Percentiles rank a stretch among this genome's conserved stretches.
Conservation (phyloP, 1,284 basidiomycete genomes). For the Heimioporus retisporus region DNA sequence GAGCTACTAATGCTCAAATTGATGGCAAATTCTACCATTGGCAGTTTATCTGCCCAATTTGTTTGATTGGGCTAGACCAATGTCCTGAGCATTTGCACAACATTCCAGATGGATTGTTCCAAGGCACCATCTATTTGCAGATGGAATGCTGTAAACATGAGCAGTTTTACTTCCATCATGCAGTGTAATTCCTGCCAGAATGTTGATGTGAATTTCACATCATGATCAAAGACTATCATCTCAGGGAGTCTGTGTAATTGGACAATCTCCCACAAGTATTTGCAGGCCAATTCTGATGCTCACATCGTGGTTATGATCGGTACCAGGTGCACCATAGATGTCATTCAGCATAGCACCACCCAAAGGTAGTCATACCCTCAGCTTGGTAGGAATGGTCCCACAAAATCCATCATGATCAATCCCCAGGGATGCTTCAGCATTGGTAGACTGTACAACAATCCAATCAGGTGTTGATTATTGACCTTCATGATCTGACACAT, state of each 20-base stretch:
- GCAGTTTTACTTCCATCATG: neutral
- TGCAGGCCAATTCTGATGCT: slow-evolving; percentile 34
- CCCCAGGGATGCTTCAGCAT: neutral
- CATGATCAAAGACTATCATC: too few relatives aligned
- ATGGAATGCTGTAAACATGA: slow-evolving; percentile 47
- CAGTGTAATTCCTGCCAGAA: neutral
- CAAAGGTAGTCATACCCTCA: slow-evolving; percentile 28
- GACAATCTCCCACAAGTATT: slow-evolving; percentile 35
- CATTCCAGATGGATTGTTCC: slow-evolving; percentile 36
- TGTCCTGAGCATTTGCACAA: neutral
- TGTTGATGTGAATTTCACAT: slow-evolving; percentile 16
- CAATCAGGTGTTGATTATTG: neutral
- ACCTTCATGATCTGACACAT: neutral
- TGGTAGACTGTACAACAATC: neutral
- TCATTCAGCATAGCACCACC: slow-evolving; percentile 45
- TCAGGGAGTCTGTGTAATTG: slow-evolving; percentile 16
- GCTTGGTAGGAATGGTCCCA: neutral
- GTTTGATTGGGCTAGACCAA: neutral
- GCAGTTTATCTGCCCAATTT: neutral
- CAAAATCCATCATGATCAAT: neutral
- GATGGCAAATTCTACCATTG: too few relatives aligned
- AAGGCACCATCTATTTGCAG: slow-evolving; percentile 50
- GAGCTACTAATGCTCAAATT: too few relatives aligned
- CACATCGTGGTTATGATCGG: slow-evolving; percentile 24
- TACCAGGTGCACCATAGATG: slow-evolving; percentile 46